Base-by-base conservation (phyloP, 2,329 filamentous ascomycete species). In the Sclerotinia spermophila region DNA sequence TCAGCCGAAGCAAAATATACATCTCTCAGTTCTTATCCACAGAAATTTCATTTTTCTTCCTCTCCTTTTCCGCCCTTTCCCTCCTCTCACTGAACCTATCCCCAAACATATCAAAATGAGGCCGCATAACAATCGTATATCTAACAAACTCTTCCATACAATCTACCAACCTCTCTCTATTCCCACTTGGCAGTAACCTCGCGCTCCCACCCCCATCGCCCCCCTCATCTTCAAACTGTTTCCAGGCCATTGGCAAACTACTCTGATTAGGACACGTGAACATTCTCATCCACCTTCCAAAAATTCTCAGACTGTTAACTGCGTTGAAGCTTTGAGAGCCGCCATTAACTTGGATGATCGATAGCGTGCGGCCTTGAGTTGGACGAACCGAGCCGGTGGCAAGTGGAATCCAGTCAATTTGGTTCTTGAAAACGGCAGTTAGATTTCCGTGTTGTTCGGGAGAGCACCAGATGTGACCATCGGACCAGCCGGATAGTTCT, bases 91-190 rank as follows among this genome's bases (percentile, higher is more conserved):
- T 90, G 72, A 82, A 90, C 13, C 89, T 82, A 79, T 91, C 88
- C 1, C 82, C 84, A 76, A 91, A 90, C 3, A 90, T 78, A 38
- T 83, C 83, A 73, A 89, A 84, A 74, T 89, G 86, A 35, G 85
- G 84, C 68, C 87, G 80, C 87, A 91, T 90, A 1, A 91, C 73
- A 40, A 91, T 83, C 0, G 87, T 90, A 75, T 89, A 90, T 78
- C 91, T 90, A 5, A 91, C 88, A 79, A 91, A 85, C 78, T 91
- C 89, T 80, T 91, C 89, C 85, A 90, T 90, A 73, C 87, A 89
- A 79, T 90, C 88, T 1, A 90, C 87, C 21, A 90, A 75, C 2
- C 88, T 81, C 69, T 89, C 86, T 17, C 88, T 79, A 72, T 90
- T 89, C 0, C 82, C 81, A 76, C 87, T 86, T 0, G 85, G 81